Evolutionary conservation across 2,329 filamentous ascomycete genomes (phyloP).

Genomic region (Hypoxylon sp.): DNA sequence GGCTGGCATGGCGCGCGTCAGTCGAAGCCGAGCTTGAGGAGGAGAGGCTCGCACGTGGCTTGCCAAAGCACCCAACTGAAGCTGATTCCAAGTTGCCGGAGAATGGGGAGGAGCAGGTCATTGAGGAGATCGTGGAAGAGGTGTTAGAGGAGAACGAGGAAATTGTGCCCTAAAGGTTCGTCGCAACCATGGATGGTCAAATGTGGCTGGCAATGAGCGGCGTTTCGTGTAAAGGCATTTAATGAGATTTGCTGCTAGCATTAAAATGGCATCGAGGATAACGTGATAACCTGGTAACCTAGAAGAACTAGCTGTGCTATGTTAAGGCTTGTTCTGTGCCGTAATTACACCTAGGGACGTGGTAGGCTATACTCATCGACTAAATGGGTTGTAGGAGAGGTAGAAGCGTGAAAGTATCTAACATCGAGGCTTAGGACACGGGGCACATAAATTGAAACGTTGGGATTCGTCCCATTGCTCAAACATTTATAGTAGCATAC

Average conservation of each 20-base stretch:
- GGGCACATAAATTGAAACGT: constrained; percentile 19
- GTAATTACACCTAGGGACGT: no score
- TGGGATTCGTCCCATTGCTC: constrained; percentile 14
- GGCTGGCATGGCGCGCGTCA: constrained; percentile 84
- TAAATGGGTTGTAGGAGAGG: no score
- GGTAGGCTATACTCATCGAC: no score
- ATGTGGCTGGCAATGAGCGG: constrained; percentile 40
- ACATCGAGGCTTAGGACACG: constrained; percentile 8
- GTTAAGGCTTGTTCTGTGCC: background rate
- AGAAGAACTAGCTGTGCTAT: background rate
- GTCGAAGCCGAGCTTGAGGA: constrained; percentile 80
- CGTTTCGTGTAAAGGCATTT: constrained; percentile 51
- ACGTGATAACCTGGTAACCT: constrained; percentile 3
- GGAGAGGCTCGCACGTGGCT: constrained; percentile 77
- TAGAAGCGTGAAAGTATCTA: background rate
- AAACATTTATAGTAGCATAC: constrained; percentile 5
- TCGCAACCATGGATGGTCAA: background rate
- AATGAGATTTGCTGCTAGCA: constrained; percentile 41
- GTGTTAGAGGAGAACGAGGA: constrained; percentile 90
- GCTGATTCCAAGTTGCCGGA: constrained; percentile 72
- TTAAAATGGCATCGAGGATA: constrained; percentile 27
- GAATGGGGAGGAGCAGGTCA: constrained; percentile 80
- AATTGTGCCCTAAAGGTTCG: constrained; percentile 59
- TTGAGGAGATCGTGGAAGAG: constrained; percentile 92
- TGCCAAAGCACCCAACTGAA: constrained; percentile 76